Evolutionary conservation across 2,329 filamentous ascomycete species (phyloP), one percentile per base, ranked within the genome.

Genomic region (Exophiala xenobiotica): DNA sequence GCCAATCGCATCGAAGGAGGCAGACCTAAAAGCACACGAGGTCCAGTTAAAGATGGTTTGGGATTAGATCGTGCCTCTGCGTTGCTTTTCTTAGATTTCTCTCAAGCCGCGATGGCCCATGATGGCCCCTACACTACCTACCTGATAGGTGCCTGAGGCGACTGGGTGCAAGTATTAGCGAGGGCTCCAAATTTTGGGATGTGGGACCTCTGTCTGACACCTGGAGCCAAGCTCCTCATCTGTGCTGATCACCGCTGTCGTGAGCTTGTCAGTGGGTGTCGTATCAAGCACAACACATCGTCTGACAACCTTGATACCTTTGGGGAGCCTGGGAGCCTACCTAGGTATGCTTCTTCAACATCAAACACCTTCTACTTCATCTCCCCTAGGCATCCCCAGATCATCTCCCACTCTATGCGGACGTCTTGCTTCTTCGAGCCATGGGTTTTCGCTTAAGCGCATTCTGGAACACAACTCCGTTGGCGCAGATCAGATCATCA

Each of bases 321-420:
- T n/a, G n/a, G n/a, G n/a, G n/a, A n/a, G n/a, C n/a, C n/a, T n/a
- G n/a, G n/a, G n/a, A n/a, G n/a, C n/a, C n/a, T n/a, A n/a, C n/a
- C n/a, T n/a, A n/a, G n/a, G n/a, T n/a, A n/a, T 26, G 22, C 29
- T 18, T 33, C 27, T 9, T 16, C 12, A 3, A 49, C 29, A 39
- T 53, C 39, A 53, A 49, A 53, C 50, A 53, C 40, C 22, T 27
- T 48, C 26, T 48, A 44, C 50, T 20, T 53, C 50, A 49, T 22
- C 44, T 42, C 23, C 33, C n/a, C 12, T 14, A 5, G 4, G 4
- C 31, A 14, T 35, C 31, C 31, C 31, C 31, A 35, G 31, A 35
- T 35, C 18, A 16, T 16, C 29, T 31, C 42, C 40, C 23, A 33
- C 16, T 14, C 45, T 33, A 18, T 35, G 26, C 37, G 18, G 37